Base-by-base conservation (phyloP, 805 yeast genomes). In the Wickerhamomyces rabaulensis region DNA sequence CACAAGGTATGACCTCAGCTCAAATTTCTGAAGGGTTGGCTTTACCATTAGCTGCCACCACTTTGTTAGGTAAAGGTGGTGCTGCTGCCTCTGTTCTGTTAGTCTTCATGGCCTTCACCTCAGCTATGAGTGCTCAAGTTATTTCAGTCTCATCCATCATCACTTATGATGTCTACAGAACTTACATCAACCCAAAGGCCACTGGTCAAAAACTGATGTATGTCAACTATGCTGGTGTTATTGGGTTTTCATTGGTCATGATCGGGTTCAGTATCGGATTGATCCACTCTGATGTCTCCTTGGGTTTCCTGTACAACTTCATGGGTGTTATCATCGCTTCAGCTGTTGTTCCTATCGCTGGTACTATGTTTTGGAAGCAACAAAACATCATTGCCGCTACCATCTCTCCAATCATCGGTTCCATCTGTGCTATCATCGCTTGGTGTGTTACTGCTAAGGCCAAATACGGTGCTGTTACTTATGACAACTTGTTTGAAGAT, bases 241-340 rank as follows among this genome's bases (percentile, higher is more conserved):
- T 47, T 39, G 40, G 43, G 9, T 57, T 87, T 55, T 76, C 81
- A 12, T 47, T 78, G 6, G 74, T 74, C 16, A 84, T 89, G 92
- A 83, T 90, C 36, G 92, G 86, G 0, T 87, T 90, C 62, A 78
- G 95, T 17, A 81, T 84, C 53, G 96, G 96, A 10, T 72, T 90
- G 42, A 76, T 78, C 67, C 86, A 89, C 57, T 95, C 92, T 17
- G 84, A 82, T 20, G 83, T 89, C 44, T 79, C 87, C 27, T 84
- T 89, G 87, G 96, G 96, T 25, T 90, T 84, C 67, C 71, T 90
- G 37, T 88, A 88, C 65, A 87, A 87, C 61, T 68, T 90, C 52
- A 88, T 88, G 95, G 97, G 97, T 46, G 79, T 89, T 47, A 84
- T 90, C 40, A 87, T 90, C 45, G 85, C 94, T 6, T 80, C 92